Evolutionary conservation across 768 basidiomycete genomes (phyloP).

Genomic region (Floccularia luteovirens): DNA sequence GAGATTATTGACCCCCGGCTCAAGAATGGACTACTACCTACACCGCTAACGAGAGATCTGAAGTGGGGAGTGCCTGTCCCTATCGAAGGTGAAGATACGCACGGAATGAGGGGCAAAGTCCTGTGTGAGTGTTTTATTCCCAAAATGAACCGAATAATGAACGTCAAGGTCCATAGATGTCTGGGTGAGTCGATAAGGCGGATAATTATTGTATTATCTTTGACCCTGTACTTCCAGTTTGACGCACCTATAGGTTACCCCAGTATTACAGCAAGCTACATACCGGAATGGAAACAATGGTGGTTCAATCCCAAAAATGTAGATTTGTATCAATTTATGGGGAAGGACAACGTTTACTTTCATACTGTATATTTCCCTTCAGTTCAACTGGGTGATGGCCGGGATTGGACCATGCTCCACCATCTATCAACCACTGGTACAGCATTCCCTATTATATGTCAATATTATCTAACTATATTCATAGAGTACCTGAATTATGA

Average conservation of each 20-base stretch:
- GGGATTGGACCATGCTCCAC: constrained; percentile 89
- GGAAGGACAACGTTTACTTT: constrained; percentile 99
- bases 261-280: constrained; percentile 95
- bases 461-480: constrained; percentile 2
- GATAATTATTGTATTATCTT: neutral
- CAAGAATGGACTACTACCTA: constrained; percentile 78
- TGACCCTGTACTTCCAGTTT: constrained; percentile 47
- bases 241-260: constrained; percentile 96
- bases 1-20: constrained; percentile 86
- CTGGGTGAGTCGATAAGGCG: constrained; percentile 59
- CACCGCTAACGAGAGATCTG: constrained; percentile 89
- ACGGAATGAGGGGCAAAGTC: constrained; percentile 90
- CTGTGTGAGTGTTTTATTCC: constrained; percentile 61
- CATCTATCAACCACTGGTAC: constrained; percentile 92
- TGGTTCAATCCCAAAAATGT: constrained; percentile 93
- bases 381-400: constrained; percentile 81
- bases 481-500: constrained; percentile 97
- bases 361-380: constrained; percentile 95
- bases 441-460: constrained; percentile 10
- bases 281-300: constrained; percentile 92
- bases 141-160: neutral
- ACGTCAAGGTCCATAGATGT: constrained; percentile 51
- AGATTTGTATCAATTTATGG: constrained; percentile 97
- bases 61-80: constrained; percentile 97
- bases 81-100: constrained; percentile 61